Base-by-base conservation (phyloP, 345 rosid species). In the Gossypium rotundifolium region DNA sequence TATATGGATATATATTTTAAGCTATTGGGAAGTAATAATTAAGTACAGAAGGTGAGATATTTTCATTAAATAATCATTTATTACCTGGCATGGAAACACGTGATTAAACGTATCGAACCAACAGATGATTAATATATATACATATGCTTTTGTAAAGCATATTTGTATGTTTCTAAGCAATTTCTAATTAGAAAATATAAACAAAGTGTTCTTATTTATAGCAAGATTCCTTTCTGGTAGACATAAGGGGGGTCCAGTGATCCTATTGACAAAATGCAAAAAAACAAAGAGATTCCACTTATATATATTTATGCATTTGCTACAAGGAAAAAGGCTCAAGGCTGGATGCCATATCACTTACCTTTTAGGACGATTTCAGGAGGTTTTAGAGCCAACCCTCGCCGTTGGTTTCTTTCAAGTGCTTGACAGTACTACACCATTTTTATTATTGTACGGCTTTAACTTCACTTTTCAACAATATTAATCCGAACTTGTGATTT, bases 351-450 rank as follows among this genome's bases (percentile, higher is more conserved):
- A 71, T 18, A 18, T 29, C 78, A 27, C 40, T n/a, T 70, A 55
- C 52, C 9, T 25, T 33, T 73, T 16, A 25, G 14, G 29, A 62
- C 60, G 7, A 65, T 48, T 53, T 51, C 69, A 18, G 42, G 57
- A 38, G 55, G 20, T 42, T 74, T 65, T 29, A 53, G 59, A 65
- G 17, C n/a, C 10, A 42, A 45, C 71, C 75, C 65, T 69, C n/a
- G 52, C 81, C 77, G 52, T 64, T 46, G 75, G 38, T 77, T 71
- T 71, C 63, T 62, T 71, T 17, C 57, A 55, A 44, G 61, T 54
- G 51, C 3, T 57, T 16, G 49, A 64, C 44, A 62, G 38, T 46
- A 22, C 44, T 53, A 2, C 0, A 11, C 23, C 0, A 17, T 25
- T 68, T 33, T 49, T 2, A 9, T 68, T 68, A 46, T 25, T 68